Evolutionary conservation across 176 grass and related monocot species (phyloP).

Genomic region (Carex kokanica): DNA sequence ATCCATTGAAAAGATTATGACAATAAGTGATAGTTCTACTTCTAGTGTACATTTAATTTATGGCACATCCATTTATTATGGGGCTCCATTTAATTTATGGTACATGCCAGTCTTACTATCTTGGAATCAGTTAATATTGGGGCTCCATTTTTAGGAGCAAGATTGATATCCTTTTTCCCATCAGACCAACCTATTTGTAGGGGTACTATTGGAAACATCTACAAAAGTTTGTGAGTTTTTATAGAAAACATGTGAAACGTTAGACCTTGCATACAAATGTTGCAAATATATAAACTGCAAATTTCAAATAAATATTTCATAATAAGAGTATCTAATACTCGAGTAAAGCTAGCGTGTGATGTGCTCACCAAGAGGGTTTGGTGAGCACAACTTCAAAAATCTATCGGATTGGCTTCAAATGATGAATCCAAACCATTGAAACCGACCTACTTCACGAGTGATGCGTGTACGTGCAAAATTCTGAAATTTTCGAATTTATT

Average conservation of each 20-base stretch:
- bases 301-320: not conserved
- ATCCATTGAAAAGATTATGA: not conserved
- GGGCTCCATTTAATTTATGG: no score
- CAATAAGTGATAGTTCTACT: not conserved
- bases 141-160: not conserved
- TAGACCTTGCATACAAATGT: not conserved
- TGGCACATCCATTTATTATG: not conserved
- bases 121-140: not conserved
- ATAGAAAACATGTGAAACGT: not conserved
- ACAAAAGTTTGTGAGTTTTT: not conserved
- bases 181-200: not conserved
- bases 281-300: not conserved
- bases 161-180: not conserved
- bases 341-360: no score
- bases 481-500: no score
- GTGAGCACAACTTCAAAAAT: no score
- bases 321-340: not conserved
- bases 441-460: no score
- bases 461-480: no score
- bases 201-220: not conserved
- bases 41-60: not conserved
- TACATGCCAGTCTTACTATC: no score
- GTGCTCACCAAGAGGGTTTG: no score
- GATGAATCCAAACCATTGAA: no score
- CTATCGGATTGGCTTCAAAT: no score